Evolutionary conservation across 1,139 yeast species (phyloP), one percentile per base, ranked within the genome.

Genomic region (Kodamaea plutei): DNA sequence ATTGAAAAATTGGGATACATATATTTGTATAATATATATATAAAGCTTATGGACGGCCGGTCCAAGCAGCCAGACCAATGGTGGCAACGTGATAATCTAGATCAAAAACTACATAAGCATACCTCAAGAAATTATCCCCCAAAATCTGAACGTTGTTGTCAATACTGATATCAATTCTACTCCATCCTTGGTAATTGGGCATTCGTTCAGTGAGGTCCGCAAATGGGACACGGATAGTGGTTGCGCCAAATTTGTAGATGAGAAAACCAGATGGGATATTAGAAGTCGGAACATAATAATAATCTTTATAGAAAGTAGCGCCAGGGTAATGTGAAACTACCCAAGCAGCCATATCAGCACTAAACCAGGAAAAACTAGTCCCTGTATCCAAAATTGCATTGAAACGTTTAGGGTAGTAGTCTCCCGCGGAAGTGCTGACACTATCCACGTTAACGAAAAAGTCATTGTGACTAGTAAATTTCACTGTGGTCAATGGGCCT

Each of bases 211-310:
- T 33, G 43, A 71, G 65, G 37, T 66, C 57, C 14, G 56, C 48
- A 24, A 73, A 45, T 11, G 80, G 69, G 7, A 70, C 70, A 5
- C 52, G 45, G 36, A 78, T 64, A 17, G 55, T 49, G n/a, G 56
- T 50, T 10, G 24, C 17, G 15, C 76, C 76, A 52, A 79, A 77
- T 40, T 68, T 62, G 40, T 73, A 56, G 12, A 10, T 32, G 64
- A 36, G 19, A 45, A 42, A 17, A 25, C 34, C 20, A 43, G 29
- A 25, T 35, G 40, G 33, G 22, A 37, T 13, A 34, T 37, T 20
- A 20, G 39, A 25, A 36, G 60, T 55, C 23, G 42, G 46, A 21
- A 60, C 65, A 69, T 21, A 13, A 23, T 35, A 37, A 15, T 9
- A 9, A 6, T 30, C 29, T 4, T 11, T 17, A 20, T 15, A 10